A percentile compares a stretch with the other conserved stretches of the same genome.
phyloP scores from a whole-genome alignment of 2,329 filamentous ascomycete species.

The Pseudogymnoascus sp. region DNA sequence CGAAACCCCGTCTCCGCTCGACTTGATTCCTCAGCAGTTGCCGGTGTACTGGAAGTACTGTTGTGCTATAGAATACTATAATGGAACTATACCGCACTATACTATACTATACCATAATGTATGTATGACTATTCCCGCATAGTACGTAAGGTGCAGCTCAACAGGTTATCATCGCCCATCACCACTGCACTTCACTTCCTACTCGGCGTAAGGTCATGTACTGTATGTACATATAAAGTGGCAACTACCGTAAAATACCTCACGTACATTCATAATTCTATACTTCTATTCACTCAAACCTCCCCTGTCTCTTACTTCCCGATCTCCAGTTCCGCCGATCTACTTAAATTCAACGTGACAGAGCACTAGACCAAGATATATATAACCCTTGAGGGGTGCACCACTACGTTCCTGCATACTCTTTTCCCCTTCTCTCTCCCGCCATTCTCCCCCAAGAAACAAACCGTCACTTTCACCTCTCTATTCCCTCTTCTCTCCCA shows the following conservation, averaged over 20 bases:
- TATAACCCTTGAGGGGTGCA: neutral
- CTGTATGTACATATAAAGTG: neutral
- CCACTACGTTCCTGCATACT: neutral
- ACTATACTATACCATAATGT: neutral
- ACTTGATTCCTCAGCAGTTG: neutral
- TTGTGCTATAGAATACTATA: neutral
- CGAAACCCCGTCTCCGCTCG: neutral
- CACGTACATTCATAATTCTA: neutral
- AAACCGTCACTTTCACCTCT: neutral
- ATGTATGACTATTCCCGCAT: neutral
- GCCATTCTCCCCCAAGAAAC: neutral
- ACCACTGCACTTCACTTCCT: neutral
- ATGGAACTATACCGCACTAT: neutral
- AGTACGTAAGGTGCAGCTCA: neutral
- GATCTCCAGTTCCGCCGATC: neutral
- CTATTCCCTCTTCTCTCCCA: neutral
- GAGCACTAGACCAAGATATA: neutral
- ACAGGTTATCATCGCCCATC: neutral
- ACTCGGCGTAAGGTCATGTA: neutral
- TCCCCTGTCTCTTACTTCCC: neutral
- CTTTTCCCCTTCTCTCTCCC: neutral
- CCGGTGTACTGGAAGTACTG: neutral
- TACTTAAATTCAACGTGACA: constrained; percentile 6
- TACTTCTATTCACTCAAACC: neutral
- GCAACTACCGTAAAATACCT: neutral